Percentiles rank a stretch among this genome's conserved stretches.
These are phyloP conservation scores for Podila clonocystis DNA, from an alignment of 192 early-diverging fungal genomes.

Conservation along the genomic window DNA sequence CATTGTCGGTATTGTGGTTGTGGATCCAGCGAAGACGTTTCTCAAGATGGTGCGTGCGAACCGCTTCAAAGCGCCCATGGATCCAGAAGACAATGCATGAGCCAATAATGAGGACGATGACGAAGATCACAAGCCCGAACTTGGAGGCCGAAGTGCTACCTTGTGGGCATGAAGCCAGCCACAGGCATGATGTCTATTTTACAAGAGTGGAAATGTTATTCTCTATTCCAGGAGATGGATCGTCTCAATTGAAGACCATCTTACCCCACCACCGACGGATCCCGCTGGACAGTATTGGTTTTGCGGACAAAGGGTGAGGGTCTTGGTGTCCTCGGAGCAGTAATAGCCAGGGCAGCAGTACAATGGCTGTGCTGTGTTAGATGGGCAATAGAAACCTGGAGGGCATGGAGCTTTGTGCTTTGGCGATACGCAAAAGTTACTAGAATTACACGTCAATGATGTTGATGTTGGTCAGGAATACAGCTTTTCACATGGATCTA, in stretches of 20 bases:
- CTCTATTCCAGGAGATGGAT: no score
- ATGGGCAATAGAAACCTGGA: slow-evolving; percentile 63
- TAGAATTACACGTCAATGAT: background rate
- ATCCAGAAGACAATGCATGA: slow-evolving; percentile 44
- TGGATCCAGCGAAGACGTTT: slow-evolving; percentile 46
- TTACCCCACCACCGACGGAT: slow-evolving; percentile 45
- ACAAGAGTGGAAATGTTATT: background rate
- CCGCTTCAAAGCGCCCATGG: slow-evolving; percentile 19
- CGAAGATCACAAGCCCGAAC: slow-evolving; percentile 38
- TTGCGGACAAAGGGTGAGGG: slow-evolving; percentile 58
- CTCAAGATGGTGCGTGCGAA: slow-evolving; percentile 43
- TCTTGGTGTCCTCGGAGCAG: slow-evolving; percentile 58
- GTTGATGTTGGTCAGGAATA: background rate
- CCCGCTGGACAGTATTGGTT: slow-evolving; percentile 65
- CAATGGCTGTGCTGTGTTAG: slow-evolving; percentile 62
- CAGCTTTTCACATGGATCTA: background rate
- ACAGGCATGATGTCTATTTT: slow-evolving; percentile 30
- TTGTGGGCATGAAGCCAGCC: slow-evolving; percentile 40
- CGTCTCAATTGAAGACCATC: background rate
- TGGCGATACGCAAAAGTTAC: slow-evolving; percentile 38
- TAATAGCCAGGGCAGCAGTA: slow-evolving; percentile 70
- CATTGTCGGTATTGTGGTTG: slow-evolving; percentile 30
- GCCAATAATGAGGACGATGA: slow-evolving; percentile 22
- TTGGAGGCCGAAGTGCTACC: slow-evolving; percentile 43
- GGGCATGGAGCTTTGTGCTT: slow-evolving; percentile 37